Evolutionary conservation across 2,329 filamentous ascomycete species (phyloP), one percentile per base, ranked within the genome.

Genomic region (Monilinia polystroma): DNA sequence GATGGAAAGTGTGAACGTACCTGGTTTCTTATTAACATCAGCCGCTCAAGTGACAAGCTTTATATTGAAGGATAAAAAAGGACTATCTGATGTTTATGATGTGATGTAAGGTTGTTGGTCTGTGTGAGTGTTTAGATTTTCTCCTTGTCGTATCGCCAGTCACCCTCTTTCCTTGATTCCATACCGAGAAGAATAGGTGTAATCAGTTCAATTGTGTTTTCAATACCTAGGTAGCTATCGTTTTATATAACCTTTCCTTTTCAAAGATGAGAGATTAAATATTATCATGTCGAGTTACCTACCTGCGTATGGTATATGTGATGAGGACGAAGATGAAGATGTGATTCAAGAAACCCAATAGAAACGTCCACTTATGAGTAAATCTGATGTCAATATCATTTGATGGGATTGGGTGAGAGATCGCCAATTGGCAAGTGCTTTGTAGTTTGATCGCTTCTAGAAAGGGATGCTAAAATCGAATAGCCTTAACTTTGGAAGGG

Each of bases 21-120:
- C 32, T 62, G 47, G 38, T 62, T 8, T 14, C n/a, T 38, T 26
- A n/a, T 38, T 26, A 26, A 43, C 58, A 41, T 16, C 32, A 49
- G n/a, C 58, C 29, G 45, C 16, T 51, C 58, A 38, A 62, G 45
- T 62, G 45, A n/a, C 32, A 62, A 45, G 58, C 45, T 51, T 52
- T n/a, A 41, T 51, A 6, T 4, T 26, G 45, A 20, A 62, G 11
- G 12, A 23, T 14, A n/a, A 7, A 23, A 38, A 18, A n/a, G 20
- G 32, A 51, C 23, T 41, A 16, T 26, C 29, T 14, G 8, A 38
- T 51, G n/a, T 41, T 38, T 41, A 32, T 62, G 43, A 49, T 26
- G 32, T 62, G 43, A 49, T 26, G n/a, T 35, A 16, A 49, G 32
- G 32, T 52, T n/a, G 47, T 51, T 51, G n/a, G n/a, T 38, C 38